A percentile compares a stretch with the other conserved stretches of the same genome.
Conservation (phyloP, 2,329 filamentous ascomycete species). For the Aureobasidium sp. region DNA sequence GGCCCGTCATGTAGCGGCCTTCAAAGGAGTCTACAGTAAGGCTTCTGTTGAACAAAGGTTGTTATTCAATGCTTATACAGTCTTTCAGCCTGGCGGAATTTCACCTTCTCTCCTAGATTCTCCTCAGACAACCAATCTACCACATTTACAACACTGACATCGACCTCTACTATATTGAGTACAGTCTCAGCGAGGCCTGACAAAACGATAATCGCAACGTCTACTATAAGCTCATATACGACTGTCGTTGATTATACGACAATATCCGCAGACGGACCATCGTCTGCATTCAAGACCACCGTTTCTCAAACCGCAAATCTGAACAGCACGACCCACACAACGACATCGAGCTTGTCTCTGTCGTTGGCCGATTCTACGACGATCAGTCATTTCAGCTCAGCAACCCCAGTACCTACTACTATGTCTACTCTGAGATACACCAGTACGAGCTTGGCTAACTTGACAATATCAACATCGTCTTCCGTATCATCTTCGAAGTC, state of each 20-base stretch:
- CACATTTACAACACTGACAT: not conserved
- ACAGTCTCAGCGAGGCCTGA: not conserved
- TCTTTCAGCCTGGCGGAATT: not conserved
- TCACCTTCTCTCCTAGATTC: not conserved
- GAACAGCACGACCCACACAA: not conserved
- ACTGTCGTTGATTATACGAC: not conserved
- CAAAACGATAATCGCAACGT: not conserved
- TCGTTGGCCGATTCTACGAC: not conserved
- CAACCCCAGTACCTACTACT: not conserved
- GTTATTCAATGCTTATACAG: constrained; percentile 1
- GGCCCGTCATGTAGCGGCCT: not conserved
- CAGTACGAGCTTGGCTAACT: not conserved
- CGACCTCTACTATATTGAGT: not conserved
- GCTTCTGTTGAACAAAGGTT: not conserved
- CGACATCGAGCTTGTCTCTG: constrained; percentile 13
- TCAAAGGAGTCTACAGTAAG: constrained; percentile 1
- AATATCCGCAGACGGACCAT: not conserved
- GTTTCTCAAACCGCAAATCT: not conserved
- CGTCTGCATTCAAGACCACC: not conserved
- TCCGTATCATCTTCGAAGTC: not conserved
- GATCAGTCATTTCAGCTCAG: not conserved
- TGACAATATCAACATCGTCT: not conserved
- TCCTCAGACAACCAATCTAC: not conserved
- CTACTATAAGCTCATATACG: not conserved
- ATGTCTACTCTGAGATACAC: not conserved